Conservation (phyloP, 306 rosid genomes). For the Carpinus viminea region DNA sequence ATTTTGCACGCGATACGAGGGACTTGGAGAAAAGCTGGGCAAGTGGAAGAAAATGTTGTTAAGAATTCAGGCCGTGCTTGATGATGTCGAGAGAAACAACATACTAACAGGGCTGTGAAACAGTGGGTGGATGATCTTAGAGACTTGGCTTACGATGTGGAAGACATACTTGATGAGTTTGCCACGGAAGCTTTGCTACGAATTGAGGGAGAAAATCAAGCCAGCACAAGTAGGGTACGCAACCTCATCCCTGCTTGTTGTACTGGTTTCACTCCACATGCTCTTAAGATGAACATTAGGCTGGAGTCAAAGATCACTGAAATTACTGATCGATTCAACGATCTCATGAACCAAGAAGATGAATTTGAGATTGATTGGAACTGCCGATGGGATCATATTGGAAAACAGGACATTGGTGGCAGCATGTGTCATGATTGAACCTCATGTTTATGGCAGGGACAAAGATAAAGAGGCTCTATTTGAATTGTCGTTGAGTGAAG, state of each 20-base stretch:
- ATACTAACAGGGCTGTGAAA: not conserved
- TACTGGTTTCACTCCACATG: not conserved
- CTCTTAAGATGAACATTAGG: no score
- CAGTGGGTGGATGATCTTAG: slow-evolving; percentile 19
- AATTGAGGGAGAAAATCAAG: not conserved
- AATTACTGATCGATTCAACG: not conserved
- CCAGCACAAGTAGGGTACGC: not conserved
- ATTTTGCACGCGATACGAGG: not conserved
- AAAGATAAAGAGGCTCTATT: no score
- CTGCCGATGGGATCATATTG: no score
- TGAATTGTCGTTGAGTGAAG: no score
- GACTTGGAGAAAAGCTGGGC: not conserved
- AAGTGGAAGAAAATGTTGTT: not conserved
- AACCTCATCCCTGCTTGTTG: not conserved
- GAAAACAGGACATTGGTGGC: no score
- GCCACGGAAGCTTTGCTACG: not conserved
- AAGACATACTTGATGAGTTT: slow-evolving; percentile 27
- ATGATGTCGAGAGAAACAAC: slow-evolving; percentile 11
- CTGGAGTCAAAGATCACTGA: not conserved
- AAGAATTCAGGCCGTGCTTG: not conserved
- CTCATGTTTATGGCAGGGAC: no score
- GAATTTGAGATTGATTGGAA: not conserved
- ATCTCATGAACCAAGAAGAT: not conserved
- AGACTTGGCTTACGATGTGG: slow-evolving; percentile 22
- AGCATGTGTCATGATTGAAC: no score